phyloP scores from a whole-genome alignment of 805 yeast genomes.

The Torulaspora maleeae region DNA sequence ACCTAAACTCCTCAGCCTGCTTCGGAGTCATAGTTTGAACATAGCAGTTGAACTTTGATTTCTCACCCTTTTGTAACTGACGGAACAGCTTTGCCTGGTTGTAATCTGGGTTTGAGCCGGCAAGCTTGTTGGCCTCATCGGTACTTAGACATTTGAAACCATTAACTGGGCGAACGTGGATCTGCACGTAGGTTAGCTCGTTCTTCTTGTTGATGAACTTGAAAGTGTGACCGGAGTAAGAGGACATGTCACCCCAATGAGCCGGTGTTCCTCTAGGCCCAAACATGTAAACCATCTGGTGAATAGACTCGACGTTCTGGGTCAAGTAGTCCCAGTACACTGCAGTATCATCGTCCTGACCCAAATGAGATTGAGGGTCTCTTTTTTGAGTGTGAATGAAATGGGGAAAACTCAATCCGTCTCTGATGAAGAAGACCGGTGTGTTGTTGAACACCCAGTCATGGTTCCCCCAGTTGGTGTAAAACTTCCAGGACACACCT shows the following conservation, averaged over 20 bases:
- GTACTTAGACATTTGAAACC: slow-evolving; percentile 44
- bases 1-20: slow-evolving; percentile 68
- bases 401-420: slow-evolving; percentile 72
- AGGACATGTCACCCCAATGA: slow-evolving; percentile 52
- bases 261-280: slow-evolving; percentile 59
- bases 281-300: slow-evolving; percentile 54
- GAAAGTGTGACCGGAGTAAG: slow-evolving; percentile 62
- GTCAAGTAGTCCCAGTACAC: slow-evolving; percentile 55
- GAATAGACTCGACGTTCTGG: slow-evolving; percentile 52
- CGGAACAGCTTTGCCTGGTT: slow-evolving; percentile 40
- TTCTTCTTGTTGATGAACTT: slow-evolving; percentile 51
- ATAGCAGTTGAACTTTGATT: slow-evolving; percentile 49
- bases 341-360: slow-evolving; percentile 42
- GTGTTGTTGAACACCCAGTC: slow-evolving; percentile 86
- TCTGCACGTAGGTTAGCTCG: slow-evolving; percentile 50
- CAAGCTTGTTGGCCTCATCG: slow-evolving; percentile 45
- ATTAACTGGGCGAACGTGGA: slow-evolving; percentile 49
- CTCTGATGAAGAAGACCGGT: slow-evolving; percentile 80
- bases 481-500: slow-evolving; percentile 75
- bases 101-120: slow-evolving; percentile 50
- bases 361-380: slow-evolving; percentile 54
- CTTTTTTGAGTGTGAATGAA: slow-evolving; percentile 88
- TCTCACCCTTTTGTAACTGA: slow-evolving; percentile 45
- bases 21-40: slow-evolving; percentile 68
- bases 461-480: slow-evolving; percentile 79